These are phyloP conservation scores for Pythium vanterpoolii DNA, from an alignment of 352 stramenopile genomes.

Conservation along the genomic window DNA sequence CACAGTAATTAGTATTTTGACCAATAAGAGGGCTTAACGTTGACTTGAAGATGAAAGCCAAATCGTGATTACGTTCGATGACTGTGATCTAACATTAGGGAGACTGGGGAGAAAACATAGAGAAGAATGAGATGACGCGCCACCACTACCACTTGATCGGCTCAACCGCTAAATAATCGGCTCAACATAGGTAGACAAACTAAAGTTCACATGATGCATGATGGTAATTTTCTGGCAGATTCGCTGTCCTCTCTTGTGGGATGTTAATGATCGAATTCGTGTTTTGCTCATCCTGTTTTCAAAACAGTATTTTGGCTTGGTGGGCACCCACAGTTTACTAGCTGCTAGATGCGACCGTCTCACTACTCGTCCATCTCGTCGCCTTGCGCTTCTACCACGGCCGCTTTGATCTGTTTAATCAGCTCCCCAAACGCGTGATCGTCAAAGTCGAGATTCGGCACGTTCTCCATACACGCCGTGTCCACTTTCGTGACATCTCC, in stretches of 20 bases:
- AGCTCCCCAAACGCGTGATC: conserved; percentile 2
- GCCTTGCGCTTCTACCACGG: neutral
- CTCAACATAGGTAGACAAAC: too few species aligned
- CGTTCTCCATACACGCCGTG: conserved; percentile 29
- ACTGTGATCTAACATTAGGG: too few species aligned
- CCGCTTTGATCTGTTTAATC: neutral
- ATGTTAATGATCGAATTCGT: neutral
- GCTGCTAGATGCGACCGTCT: neutral
- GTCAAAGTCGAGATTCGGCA: conserved; percentile 20
- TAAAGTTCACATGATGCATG: too few species aligned
- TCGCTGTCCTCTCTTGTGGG: too few species aligned
- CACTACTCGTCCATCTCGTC: neutral
- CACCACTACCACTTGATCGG: too few species aligned
- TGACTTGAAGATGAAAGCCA: neutral
- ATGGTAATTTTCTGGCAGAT: too few species aligned
- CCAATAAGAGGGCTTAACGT: neutral
- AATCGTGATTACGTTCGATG: neutral
- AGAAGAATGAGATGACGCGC: neutral
- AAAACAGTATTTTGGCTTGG: neutral
- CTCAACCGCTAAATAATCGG: too few species aligned
- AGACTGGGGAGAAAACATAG: too few species aligned
- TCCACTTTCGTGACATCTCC: conserved; percentile 26
- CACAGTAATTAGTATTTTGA: neutral
- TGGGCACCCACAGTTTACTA: neutral
- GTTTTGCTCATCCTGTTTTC: neutral